Percentiles rank a stretch among this genome's conserved stretches.
phyloP scores from a whole-genome alignment of 805 yeast genomes.

The Brettanomyces nanus region DNA sequence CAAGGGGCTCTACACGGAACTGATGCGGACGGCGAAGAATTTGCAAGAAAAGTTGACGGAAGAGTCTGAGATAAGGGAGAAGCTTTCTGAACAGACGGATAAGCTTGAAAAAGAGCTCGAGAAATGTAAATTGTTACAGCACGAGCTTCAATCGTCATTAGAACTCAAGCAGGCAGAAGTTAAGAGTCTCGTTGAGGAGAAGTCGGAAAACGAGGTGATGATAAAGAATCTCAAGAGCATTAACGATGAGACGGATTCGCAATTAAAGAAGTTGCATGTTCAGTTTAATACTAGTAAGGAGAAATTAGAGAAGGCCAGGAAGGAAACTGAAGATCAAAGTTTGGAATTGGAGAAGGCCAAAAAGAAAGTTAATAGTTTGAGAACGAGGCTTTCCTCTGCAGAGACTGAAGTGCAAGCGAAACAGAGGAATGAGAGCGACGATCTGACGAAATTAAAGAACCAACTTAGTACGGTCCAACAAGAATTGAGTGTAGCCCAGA shows the following conservation, averaged over 20 bases:
- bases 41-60: slow-evolving; percentile 9
- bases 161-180: slow-evolving; percentile 6
- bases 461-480: slow-evolving; percentile 13
- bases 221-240: neutral
- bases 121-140: neutral
- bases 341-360: neutral
- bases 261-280: neutral
- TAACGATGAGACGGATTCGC: slow-evolving; percentile 1
- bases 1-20: slow-evolving; percentile 12
- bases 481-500: slow-evolving; percentile 12
- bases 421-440: neutral
- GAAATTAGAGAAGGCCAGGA: neutral
- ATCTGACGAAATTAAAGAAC: neutral
- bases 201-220: neutral
- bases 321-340: neutral
- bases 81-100: slow-evolving; percentile 5
- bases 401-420: slow-evolving; percentile 1
- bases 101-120: neutral
- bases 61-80: slow-evolving; percentile 7
- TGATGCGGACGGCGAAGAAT: slow-evolving; percentile 7
- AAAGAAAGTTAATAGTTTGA: neutral
- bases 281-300: neutral
- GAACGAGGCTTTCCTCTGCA: neutral
- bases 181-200: slow-evolving; percentile 6
- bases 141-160: neutral